phyloP scores from a whole-genome alignment of 345 rosid genomes.

The Rhodamnia argentea region DNA sequence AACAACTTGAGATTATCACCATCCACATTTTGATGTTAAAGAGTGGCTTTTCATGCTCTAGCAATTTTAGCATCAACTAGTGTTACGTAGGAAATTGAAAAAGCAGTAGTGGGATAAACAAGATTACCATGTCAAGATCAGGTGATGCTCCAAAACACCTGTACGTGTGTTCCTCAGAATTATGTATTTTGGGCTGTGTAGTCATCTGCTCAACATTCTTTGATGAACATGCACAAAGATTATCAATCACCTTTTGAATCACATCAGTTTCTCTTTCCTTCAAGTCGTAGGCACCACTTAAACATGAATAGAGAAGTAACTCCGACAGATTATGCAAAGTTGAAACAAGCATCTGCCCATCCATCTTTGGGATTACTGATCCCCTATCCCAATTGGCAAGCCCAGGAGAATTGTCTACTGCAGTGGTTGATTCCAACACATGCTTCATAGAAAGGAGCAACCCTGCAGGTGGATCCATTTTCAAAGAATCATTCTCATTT shows the following conservation, averaged over 20 bases:
- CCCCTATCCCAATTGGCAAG: conserved; percentile 5
- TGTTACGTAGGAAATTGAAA: neutral
- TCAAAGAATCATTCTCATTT: neutral
- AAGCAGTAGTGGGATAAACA: neutral
- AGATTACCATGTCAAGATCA: neutral
- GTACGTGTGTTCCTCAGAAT: neutral
- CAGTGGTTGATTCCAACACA: neutral
- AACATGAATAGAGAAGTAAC: conserved; percentile 53
- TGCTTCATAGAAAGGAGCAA: neutral
- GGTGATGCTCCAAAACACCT: neutral
- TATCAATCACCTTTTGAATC: conserved; percentile 47
- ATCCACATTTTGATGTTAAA: neutral
- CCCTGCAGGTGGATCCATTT: neutral
- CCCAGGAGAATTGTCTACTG: conserved; percentile 1
- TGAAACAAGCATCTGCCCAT: conserved; percentile 27
- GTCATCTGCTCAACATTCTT: conserved; percentile 13
- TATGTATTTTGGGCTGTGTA: conserved; percentile 11
- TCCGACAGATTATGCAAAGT: conserved; percentile 65
- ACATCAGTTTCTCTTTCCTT: conserved; percentile 38
- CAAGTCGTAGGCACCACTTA: conserved; percentile 34
- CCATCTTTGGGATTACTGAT: conserved; percentile 13
- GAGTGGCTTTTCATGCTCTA: neutral
- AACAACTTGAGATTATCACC: neutral
- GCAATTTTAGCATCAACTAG: neutral
- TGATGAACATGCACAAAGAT: conserved; percentile 38